Conservation (phyloP, 164 flowering plant species). For the Cinnamomum micranthum region DNA sequence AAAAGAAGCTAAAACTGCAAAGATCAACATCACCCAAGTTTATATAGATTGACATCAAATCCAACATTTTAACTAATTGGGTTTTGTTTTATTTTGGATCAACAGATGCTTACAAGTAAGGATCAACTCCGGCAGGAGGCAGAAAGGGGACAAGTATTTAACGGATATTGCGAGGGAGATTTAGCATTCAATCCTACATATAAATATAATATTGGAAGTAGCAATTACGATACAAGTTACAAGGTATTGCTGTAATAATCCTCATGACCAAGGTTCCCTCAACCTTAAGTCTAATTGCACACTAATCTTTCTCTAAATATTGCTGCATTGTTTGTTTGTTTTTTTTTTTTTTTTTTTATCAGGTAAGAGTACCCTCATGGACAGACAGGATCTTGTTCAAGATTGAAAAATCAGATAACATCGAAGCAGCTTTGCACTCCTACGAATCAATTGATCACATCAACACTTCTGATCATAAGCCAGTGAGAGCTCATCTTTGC, state of each 20-base stretch:
- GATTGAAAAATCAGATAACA: slow-evolving; percentile 32
- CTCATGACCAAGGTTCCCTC: not conserved
- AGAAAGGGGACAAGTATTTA: slow-evolving; percentile 59
- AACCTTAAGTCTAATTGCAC: not conserved
- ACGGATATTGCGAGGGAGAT: slow-evolving; percentile 62
- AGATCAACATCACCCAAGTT: no score
- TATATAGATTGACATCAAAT: no score
- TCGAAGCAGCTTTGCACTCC: slow-evolving; percentile 44
- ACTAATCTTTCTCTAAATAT: not conserved
- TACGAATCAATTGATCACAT: slow-evolving; percentile 63
- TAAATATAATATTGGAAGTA: slow-evolving; percentile 63
- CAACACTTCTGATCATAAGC: slow-evolving; percentile 70
- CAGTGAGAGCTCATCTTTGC: slow-evolving; percentile 73
- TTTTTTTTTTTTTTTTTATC: not conserved
- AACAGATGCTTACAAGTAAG: slow-evolving; percentile 36
- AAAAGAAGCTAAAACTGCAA: no score
- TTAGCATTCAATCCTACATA: slow-evolving; percentile 70
- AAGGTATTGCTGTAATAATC: slow-evolving; percentile 39
- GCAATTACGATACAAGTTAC: slow-evolving; percentile 69
- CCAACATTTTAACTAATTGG: not conserved
- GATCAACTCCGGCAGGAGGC: slow-evolving; percentile 81
- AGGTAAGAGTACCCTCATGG: slow-evolving; percentile 74
- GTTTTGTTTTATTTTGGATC: not conserved
- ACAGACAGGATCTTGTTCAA: slow-evolving; percentile 75
- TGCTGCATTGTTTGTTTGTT: not conserved